Base-by-base conservation (phyloP, 1,284 basidiomycete genomes). In the Tylopilus sp. region DNA sequence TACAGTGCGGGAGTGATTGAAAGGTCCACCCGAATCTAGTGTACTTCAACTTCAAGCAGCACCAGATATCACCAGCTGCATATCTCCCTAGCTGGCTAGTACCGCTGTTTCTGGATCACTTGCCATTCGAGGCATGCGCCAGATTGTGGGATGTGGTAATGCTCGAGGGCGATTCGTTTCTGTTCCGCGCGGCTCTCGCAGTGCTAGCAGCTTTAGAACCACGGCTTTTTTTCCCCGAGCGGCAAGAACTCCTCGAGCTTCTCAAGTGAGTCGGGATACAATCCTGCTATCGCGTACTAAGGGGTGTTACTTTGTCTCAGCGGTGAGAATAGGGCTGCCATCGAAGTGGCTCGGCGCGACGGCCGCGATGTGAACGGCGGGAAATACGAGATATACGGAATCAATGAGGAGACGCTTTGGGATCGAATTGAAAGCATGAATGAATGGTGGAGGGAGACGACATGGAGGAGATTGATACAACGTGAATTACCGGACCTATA, bases 21-120 rank as follows among this genome's bases (percentile, higher is more conserved):
- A 15, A n/a, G 7, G 29, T 53, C 30, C 37, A 41, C 45, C 54
- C 47, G 43, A 2, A 38, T 46, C 10, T 45, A 91, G 91, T 94
- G 59, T 95, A 91, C 68, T 94, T 94, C 70, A 95, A 95, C 71
- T 94, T 94, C 72, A 94, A 94, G 66, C 89, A 93, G 62, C 87
- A 91, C 65, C 87, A 91, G 56, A 81, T 93, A 59, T 85, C 89
- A 1, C 90, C 91, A 2, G 73, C 81, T 1, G 76, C 82, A 15
- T 93, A 92, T 71, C 73, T 93, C 15, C 80, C 77, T 1, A 81
- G 83, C 54, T 96, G 92, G 88, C 69, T 97, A 40, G 69, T 88
- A 41, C 83, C 91, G 0, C 69, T 94, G 17, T 93, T 94, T 66
- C 73, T 94, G 21, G 82, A 94, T 60, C 91, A 94, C 62, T 74